Evolutionary conservation across 2,329 filamentous ascomycete genomes (phyloP).

Genomic region (Diaporthe aspalathi): DNA sequence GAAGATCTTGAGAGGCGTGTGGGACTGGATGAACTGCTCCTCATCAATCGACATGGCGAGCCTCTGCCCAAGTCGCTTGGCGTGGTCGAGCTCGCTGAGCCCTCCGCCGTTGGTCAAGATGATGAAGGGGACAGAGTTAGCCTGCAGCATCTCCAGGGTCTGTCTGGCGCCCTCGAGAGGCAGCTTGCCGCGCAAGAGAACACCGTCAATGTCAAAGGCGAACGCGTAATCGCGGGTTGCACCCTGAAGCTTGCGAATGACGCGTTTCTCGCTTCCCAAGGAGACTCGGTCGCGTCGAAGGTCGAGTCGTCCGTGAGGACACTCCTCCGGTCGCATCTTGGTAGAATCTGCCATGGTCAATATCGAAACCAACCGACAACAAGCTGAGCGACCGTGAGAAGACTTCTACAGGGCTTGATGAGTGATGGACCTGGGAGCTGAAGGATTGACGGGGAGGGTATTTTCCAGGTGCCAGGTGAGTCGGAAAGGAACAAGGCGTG

Average conservation of each 20-base stretch:
- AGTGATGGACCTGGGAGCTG: not conserved
- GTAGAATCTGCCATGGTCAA: not conserved
- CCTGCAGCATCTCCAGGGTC: constrained; percentile 69
- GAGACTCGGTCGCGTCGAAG: not conserved
- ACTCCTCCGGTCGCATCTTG: not conserved
- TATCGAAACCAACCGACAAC: too few species aligned
- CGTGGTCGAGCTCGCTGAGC: constrained; percentile 71
- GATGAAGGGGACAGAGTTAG: constrained; percentile 75
- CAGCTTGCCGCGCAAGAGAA: constrained; percentile 73
- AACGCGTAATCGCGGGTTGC: constrained; percentile 43
- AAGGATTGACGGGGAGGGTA: not conserved
- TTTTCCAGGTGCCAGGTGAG: too few species aligned
- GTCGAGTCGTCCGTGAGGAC: not conserved
- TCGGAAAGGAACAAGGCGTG: too few species aligned
- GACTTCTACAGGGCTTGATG: not conserved
- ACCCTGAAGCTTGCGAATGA: not conserved
- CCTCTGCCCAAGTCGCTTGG: constrained; percentile 68
- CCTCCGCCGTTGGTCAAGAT: constrained; percentile 81
- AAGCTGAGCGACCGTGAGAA: not conserved
- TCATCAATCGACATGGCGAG: constrained; percentile 58
- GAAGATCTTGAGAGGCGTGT: constrained; percentile 76
- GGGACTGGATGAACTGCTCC: constrained; percentile 74
- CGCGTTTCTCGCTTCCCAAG: not conserved
- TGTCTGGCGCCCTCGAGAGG: constrained; percentile 71
- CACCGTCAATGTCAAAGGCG: constrained; percentile 71